Percentiles rank a stretch among this genome's conserved stretches.
Evolutionary conservation across 768 basidiomycete species (phyloP).

Genomic region (Naganishia vaughanmartiniae): DNA sequence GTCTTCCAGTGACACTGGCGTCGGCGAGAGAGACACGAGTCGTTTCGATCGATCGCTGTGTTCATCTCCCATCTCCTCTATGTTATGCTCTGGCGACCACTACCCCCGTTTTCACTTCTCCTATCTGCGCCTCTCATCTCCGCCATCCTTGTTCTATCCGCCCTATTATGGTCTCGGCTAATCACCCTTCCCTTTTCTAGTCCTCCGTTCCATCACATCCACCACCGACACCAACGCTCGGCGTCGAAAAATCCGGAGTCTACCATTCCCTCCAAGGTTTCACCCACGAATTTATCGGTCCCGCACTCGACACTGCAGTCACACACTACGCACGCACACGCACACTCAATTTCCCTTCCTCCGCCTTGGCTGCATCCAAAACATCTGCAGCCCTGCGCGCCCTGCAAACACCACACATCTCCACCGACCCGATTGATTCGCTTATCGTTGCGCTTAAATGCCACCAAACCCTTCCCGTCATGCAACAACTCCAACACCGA

Average conservation of each 20-base stretch:
- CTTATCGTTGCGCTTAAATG: slow-evolving; percentile 83
- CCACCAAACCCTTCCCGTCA: slow-evolving; percentile 61
- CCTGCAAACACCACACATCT: not conserved
- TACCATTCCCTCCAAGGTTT: not conserved
- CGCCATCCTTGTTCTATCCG: no score
- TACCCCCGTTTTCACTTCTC: no score
- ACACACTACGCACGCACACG: not conserved
- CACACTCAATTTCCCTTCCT: not conserved
- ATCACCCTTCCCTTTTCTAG: not conserved
- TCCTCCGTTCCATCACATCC: not conserved
- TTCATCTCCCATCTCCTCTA: no score
- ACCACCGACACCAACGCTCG: not conserved
- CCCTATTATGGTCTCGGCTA: not conserved
- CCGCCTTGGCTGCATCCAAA: not conserved
- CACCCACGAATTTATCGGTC: not conserved
- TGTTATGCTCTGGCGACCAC: no score
- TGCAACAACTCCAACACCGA: slow-evolving; percentile 64
- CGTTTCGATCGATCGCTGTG: no score
- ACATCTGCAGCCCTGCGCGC: not conserved
- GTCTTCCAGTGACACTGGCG: no score
- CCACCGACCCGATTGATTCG: slow-evolving; percentile 60
- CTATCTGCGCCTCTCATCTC: no score
- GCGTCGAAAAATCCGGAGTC: slow-evolving; percentile 6
- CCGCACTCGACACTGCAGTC: slow-evolving; percentile 16
- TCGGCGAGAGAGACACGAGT: no score